A percentile compares a stretch with the other conserved stretches of the same genome.
Conservation (phyloP, 2,329 filamentous ascomycete species). For the Cryphonectria parasitica region DNA sequence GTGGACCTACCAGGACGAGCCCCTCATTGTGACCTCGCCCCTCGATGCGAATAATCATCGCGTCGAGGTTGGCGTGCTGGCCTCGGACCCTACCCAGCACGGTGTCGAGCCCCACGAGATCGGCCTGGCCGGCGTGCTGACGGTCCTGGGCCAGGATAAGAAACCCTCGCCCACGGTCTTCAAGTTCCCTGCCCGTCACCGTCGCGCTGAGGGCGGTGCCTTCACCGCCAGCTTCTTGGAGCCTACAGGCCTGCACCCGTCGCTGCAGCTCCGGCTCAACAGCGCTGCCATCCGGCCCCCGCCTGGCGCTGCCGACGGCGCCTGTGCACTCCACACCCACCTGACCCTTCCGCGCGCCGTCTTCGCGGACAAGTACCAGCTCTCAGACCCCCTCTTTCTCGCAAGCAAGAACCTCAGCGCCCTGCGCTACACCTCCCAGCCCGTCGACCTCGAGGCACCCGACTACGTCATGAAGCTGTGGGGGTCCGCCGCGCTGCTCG, state of each 20-base stretch:
- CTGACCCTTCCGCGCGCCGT: slow-evolving; percentile 79
- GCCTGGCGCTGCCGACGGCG: slow-evolving; percentile 45
- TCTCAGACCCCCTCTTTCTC: slow-evolving; percentile 76
- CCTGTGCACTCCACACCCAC: slow-evolving; percentile 77
- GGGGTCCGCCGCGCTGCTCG: slow-evolving; percentile 79
- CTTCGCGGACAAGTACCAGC: slow-evolving; percentile 88
- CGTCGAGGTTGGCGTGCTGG: slow-evolving; percentile 80
- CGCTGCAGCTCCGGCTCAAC: slow-evolving; percentile 69
- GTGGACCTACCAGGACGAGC: slow-evolving; percentile 57
- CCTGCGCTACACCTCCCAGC: slow-evolving; percentile 70
- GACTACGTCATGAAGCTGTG: slow-evolving; percentile 76
- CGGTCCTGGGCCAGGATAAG: slow-evolving; percentile 74
- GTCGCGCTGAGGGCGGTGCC: slow-evolving; percentile 51
- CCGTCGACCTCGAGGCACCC: slow-evolving; percentile 89
- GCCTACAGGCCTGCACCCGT: slow-evolving; percentile 84
- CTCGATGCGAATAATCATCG: slow-evolving; percentile 48
- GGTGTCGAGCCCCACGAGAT: slow-evolving; percentile 72
- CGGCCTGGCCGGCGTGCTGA: slow-evolving; percentile 76
- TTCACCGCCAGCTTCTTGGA: slow-evolving; percentile 68
- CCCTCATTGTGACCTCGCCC: slow-evolving; percentile 46
- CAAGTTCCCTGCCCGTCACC: slow-evolving; percentile 80
- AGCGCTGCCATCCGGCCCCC: slow-evolving; percentile 49
- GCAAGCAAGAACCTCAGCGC: slow-evolving; percentile 76
- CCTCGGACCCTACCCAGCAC: slow-evolving; percentile 60
- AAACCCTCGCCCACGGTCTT: slow-evolving; percentile 79